Conservation (phyloP, 371 early-diverging fungal genomes). For the Haplosporangium sp. region DNA sequence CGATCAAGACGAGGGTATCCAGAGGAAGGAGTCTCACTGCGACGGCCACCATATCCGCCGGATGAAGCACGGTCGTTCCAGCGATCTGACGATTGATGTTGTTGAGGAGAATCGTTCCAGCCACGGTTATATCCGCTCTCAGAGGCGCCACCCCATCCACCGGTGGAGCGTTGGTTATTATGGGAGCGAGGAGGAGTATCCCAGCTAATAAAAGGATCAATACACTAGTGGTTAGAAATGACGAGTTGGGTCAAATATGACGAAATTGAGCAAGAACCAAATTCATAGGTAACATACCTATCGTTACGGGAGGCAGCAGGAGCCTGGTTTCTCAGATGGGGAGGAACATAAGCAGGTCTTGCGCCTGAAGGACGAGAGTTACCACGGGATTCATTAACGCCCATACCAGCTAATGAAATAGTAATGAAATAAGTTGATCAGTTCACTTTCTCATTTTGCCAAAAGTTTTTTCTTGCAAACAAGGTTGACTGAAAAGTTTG, state of each 20-base stretch:
- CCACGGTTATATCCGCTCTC: constrained; percentile 56
- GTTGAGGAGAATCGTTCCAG: constrained; percentile 40
- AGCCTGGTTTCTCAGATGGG: constrained; percentile 63
- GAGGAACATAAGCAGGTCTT: constrained; percentile 64
- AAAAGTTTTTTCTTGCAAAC: constrained; percentile 1
- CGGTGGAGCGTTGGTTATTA: constrained; percentile 10
- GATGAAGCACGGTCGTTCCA: constrained; percentile 59
- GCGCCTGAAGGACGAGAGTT: constrained; percentile 36
- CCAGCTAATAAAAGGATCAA: constrained; percentile 21
- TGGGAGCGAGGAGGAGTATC: constrained; percentile 34
- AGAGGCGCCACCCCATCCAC: constrained; percentile 52
- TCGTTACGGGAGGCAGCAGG: constrained; percentile 25
- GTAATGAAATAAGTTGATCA: constrained; percentile 6
- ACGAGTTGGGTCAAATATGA: not conserved
- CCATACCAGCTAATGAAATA: constrained; percentile 72
- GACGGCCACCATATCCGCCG: constrained; percentile 61
- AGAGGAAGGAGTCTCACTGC: constrained; percentile 62
- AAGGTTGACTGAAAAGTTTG: not conserved
- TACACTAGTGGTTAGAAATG: not conserved
- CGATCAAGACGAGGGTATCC: constrained; percentile 58
- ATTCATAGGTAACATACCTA: constrained; percentile 21
- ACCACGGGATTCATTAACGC: constrained; percentile 61
- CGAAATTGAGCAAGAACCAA: not conserved
- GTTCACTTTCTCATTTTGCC: not conserved
- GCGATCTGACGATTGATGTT: constrained; percentile 21